Evolutionary conservation across 139 green algal species (phyloP), one percentile per base, ranked within the genome.

Genomic region (Coelastrella sp.): DNA sequence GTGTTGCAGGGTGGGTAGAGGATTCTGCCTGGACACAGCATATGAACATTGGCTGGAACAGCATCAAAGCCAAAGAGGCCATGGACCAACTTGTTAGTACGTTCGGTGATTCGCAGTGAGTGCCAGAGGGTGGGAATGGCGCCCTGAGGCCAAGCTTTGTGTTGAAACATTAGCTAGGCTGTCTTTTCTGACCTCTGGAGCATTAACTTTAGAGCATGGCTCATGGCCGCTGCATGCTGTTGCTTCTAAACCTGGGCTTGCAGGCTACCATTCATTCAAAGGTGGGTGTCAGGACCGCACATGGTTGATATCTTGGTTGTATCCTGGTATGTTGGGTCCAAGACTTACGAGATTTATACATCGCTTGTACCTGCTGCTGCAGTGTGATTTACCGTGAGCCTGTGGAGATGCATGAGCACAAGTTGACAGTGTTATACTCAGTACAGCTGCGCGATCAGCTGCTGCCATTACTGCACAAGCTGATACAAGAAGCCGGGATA

Each of bases 351-450:
- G 7, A 10, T 68, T 68, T 10, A 7, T 68, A 10, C 61, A 17
- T 68, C 10, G 10, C 61, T 10, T 68, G 61, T 17, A 68, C 10
- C 7, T 68, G n/a, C 17, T n/a, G 14, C 4, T 77, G 64, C 82
- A 87, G 82, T 58, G 82, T 87, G 23, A 64, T 80, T 66, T 88
- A 81, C 17, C 83, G 83, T 22, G 54, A 56, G 10, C 3, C 47
- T 14, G 54, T 80, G 16, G 83, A 88, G 19, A 80, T 88, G 66
- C 83, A 88, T 54, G 68, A 88, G 66, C 83, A 88, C 83, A 88
- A 88, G 56, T 54, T 88, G 54, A 88, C 83, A 54, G 66, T 80
- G 17, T 10, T 88, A 23, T 88, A 88, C 83, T 22, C 56, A 6
- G 13, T 16, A 14, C 47, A 54, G 16, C 83, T 88, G 83, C 20